These are phyloP conservation scores for Zasmidium cellare DNA, from an alignment of 2,329 filamentous ascomycete genomes.

Conservation along the genomic window DNA sequence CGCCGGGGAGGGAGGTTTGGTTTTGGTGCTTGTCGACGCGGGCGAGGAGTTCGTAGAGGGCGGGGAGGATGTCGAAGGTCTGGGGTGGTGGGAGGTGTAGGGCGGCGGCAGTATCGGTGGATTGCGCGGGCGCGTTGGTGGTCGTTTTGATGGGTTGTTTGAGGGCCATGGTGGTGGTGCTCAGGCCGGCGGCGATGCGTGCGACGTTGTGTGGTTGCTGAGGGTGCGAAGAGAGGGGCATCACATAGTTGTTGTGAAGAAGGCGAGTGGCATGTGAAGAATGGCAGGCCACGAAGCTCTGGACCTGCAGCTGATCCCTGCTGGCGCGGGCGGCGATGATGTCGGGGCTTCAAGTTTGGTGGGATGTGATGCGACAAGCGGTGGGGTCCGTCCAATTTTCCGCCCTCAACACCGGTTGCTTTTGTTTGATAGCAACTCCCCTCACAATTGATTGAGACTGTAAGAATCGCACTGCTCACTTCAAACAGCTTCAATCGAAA, in stretches of 20 bases:
- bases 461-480: background rate
- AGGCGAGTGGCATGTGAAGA: background rate
- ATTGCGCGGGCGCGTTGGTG: constrained; percentile 17
- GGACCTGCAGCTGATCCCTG: background rate
- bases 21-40: constrained; percentile 53
- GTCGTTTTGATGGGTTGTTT: constrained; percentile 24
- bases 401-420: background rate
- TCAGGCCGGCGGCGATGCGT: background rate
- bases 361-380: background rate
- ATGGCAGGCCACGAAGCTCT: background rate
- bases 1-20: constrained; percentile 6
- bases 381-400: background rate
- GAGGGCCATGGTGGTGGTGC: constrained; percentile 11
- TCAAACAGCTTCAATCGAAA: background rate
- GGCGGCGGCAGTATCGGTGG: constrained; percentile 20
- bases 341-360: background rate
- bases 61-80: constrained; percentile 80
- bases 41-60: constrained; percentile 74
- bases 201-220: constrained; percentile 1
- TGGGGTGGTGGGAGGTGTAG: constrained; percentile 69
- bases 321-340: background rate
- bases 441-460: background rate
- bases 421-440: background rate
- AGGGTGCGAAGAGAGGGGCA: background rate
- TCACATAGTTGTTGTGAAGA: background rate